Evolutionary conservation across 208 protist genomes (phyloP), one percentile per base, ranked within the genome.

Genomic region (Trypanosoma vivax): DNA sequence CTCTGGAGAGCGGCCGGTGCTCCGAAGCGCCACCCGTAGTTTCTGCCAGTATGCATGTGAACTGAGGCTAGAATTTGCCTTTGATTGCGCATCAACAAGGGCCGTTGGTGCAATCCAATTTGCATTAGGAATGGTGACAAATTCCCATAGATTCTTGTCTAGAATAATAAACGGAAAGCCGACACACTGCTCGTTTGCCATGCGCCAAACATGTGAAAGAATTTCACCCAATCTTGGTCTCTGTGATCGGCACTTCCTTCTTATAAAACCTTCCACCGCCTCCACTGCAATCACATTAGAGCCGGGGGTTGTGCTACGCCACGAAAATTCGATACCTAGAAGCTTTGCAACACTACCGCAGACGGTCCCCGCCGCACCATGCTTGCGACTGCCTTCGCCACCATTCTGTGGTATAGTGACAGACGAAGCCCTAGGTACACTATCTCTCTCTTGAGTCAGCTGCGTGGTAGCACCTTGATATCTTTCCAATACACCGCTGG

Each of bases 161-260:
- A 88, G 46, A 67, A 83, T 68, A 41, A 88, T 73, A 60, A 75
- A 88, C 7, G 80, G 80, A 51, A 88, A 88, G 13, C 65, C 80
- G 9, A 68, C 51, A 34, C 72, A 66, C 63, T 88, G 80, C 49
- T 78, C 70, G 42, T 84, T 76, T 21, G 61, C 50, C 16, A 72
- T 55, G 2, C 64, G 37, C 80, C 80, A 88, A 27, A 67, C 60
- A 21, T 66, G 43, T 25, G 76, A 62, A 53, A 88, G 53, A 7
- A 83, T 47, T 1, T 75, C 24, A 0, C 43, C 62, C 33, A 88
- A 43, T 3, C 18, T 13, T 16, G 21, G 46, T n/a, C 51, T 33
- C n/a, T 43, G 11, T 23, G 51, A 45, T 21, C 11, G 5, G 30
- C 42, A 67, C 14, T 13, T 56, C 5, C 47, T 30, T 9, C 61